Evolutionary conservation across 1,284 basidiomycete genomes (phyloP).

Genomic region (Lentinus polychrous): DNA sequence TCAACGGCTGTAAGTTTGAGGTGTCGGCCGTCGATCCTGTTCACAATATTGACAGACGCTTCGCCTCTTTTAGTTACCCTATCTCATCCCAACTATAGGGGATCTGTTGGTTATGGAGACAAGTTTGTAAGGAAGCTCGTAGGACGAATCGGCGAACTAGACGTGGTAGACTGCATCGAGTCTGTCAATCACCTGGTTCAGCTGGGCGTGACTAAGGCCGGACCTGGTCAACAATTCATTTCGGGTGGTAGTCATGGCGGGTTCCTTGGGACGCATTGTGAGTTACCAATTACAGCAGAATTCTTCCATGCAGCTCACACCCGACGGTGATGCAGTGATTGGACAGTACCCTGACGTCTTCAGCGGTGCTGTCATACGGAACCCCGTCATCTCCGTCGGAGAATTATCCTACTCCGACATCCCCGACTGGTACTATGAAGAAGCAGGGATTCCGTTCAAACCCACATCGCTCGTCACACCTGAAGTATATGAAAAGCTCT

Average conservation of each 20-base stretch:
- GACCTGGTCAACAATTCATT: conserved; percentile 45
- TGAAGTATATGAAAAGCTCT: conserved; percentile 37
- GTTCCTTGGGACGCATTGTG: conserved; percentile 57
- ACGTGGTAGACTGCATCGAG: conserved; percentile 59
- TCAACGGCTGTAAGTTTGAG: conserved; percentile 59
- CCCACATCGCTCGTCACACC: conserved; percentile 35
- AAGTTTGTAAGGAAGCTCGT: conserved; percentile 35
- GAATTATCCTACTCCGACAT: conserved; percentile 58
- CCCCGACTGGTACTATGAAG: conserved; percentile 64
- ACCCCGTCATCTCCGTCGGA: conserved; percentile 62
- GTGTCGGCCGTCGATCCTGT: background rate
- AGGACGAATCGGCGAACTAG: conserved; percentile 57
- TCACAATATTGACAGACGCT: background rate
- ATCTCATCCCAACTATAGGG: conserved; percentile 63
- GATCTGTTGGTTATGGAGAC: conserved; percentile 54
- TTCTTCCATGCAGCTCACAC: background rate
- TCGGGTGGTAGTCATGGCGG: conserved; percentile 72
- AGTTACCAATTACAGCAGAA: conserved; percentile 20
- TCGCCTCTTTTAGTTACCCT: conserved; percentile 40
- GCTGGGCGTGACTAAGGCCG: conserved; percentile 38
- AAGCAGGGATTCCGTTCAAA: conserved; percentile 44
- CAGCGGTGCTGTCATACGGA: conserved; percentile 55
- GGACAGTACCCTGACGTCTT: conserved; percentile 56
- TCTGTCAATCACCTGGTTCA: conserved; percentile 44
- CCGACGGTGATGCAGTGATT: conserved; percentile 42